Percentiles rank a stretch among this genome's conserved stretches.
Evolutionary conservation across 2,329 filamentous ascomycete genomes (phyloP).

Genomic region (Paecilomyces niveus): DNA sequence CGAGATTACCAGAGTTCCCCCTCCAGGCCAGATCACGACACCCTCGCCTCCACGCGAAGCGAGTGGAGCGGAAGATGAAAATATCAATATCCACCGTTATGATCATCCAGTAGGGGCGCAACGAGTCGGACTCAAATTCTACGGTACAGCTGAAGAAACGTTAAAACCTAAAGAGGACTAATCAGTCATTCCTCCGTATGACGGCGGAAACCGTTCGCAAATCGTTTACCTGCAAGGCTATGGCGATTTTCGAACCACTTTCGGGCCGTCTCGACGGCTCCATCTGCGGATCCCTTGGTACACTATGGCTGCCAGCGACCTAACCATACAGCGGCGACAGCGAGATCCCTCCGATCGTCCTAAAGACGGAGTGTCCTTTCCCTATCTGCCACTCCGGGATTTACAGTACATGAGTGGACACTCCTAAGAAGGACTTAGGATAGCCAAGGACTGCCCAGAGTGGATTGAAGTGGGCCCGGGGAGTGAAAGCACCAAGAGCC

Average conservation of each 20-base stretch:
- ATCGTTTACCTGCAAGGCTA: background rate
- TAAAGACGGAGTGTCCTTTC: background rate
- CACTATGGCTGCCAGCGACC: background rate
- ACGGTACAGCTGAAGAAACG: background rate
- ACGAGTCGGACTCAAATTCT: background rate
- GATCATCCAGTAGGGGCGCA: background rate
- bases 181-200: background rate
- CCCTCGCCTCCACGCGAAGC: background rate
- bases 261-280: slow-evolving; percentile 1
- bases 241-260: slow-evolving; percentile 1
- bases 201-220: slow-evolving; percentile 1
- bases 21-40: background rate
- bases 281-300: background rate
- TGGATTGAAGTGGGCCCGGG: background rate
- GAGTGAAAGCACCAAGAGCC: background rate
- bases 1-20: background rate
- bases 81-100: background rate
- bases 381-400: slow-evolving; percentile 2
- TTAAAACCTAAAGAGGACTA: background rate
- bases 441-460: slow-evolving; percentile 1
- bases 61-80: background rate
- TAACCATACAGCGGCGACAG: background rate
- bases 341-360: slow-evolving; percentile 1
- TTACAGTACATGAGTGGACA: slow-evolving; percentile 5
- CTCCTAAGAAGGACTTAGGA: background rate